Conservation (phyloP, 148 eudicot genomes). For the Heliamphora exappendiculata region DNA sequence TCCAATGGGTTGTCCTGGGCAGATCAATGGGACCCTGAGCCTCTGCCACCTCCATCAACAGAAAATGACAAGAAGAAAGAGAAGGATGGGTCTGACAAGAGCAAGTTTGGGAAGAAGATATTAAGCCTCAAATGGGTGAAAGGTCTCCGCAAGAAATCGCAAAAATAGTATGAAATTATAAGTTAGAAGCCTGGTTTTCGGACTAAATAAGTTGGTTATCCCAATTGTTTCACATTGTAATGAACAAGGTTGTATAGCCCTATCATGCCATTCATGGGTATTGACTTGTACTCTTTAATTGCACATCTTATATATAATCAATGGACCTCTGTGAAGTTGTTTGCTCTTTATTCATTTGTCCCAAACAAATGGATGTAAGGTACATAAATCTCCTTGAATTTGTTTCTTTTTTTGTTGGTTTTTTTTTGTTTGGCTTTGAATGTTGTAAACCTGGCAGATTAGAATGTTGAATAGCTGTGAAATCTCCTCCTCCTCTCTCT, state of each 20-base stretch:
- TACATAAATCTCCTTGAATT: background rate
- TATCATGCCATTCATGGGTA: background rate
- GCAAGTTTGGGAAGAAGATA: constrained; percentile 34
- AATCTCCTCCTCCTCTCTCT: background rate
- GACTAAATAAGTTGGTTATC: background rate
- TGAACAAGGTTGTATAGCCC: background rate
- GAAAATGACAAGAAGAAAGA: constrained; percentile 29
- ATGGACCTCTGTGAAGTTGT: background rate
- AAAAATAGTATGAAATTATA: constrained; percentile 12
- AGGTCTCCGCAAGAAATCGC: constrained; percentile 48
- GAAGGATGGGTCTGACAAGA: constrained; percentile 27
- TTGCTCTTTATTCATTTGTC: background rate
- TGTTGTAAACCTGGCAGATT: background rate
- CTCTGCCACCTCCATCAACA: constrained; percentile 25
- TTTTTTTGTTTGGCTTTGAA: background rate
- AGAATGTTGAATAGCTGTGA: background rate
- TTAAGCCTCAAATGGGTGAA: constrained; percentile 43
- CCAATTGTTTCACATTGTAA: background rate
- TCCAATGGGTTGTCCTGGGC: constrained; percentile 67
- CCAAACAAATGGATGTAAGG: background rate
- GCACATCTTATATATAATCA: no score
- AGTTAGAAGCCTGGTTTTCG: background rate
- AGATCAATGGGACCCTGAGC: constrained; percentile 82
- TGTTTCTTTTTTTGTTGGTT: background rate
- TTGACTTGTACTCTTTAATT: background rate